A percentile compares a stretch with the other conserved stretches of the same genome.
Evolutionary conservation across 768 basidiomycete species (phyloP).

Genomic region (Lactarius pseudohatsudake): DNA sequence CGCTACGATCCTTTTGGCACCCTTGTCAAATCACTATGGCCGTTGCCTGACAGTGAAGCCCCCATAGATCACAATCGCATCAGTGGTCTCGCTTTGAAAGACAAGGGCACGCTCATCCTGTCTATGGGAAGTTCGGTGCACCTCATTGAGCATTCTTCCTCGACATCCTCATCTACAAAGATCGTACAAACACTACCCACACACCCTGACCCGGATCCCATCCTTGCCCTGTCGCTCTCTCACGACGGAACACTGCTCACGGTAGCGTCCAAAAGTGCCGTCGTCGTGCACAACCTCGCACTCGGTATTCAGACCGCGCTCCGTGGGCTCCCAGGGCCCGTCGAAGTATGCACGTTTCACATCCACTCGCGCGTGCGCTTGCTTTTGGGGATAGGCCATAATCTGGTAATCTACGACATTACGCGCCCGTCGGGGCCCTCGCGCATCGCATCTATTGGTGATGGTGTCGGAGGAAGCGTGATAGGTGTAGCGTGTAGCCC

Average conservation of each 20-base stretch:
- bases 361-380: conserved; percentile 60
- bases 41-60: conserved; percentile 34
- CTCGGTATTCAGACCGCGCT: conserved; percentile 54
- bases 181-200: conserved; percentile 49
- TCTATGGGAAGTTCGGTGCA: conserved; percentile 47
- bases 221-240: conserved; percentile 58
- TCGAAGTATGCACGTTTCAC: conserved; percentile 59
- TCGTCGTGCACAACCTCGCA: conserved; percentile 60
- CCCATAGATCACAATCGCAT: conserved; percentile 37
- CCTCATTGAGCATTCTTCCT: conserved; percentile 47
- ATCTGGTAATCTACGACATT: conserved; percentile 62
- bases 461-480: conserved; percentile 48
- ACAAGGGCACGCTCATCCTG: conserved; percentile 48
- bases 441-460: conserved; percentile 51
- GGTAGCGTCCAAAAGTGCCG: conserved; percentile 50
- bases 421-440: conserved; percentile 54
- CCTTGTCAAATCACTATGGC: conserved; percentile 46
- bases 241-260: conserved; percentile 58
- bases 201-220: conserved; percentile 43
- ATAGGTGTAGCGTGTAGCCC: conserved; percentile 63
- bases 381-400: conserved; percentile 51
- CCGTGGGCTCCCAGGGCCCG: conserved; percentile 49
- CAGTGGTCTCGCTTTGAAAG: conserved; percentile 37
- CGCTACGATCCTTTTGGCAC: conserved; percentile 52
- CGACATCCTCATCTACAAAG: conserved; percentile 37